phyloP scores from a whole-genome alignment of 1,139 yeast species.

The Yamadazyma diospyri region DNA sequence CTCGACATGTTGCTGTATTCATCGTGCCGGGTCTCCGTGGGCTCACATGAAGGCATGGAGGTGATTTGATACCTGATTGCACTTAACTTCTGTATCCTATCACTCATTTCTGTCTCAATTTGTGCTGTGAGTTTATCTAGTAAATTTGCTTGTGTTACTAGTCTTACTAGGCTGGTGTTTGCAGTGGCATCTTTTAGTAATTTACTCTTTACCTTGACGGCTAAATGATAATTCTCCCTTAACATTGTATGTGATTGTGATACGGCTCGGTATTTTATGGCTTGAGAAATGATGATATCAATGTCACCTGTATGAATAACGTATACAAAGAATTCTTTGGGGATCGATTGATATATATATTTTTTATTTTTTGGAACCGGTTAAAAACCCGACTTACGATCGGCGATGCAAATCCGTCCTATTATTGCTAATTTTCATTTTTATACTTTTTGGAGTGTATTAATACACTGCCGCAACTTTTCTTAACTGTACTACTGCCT shows the following conservation, averaged over 20 bases:
- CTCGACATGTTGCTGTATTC: not conserved
- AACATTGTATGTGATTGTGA: constrained; percentile 20
- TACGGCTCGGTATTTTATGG: too few species aligned
- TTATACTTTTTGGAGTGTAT: too few species aligned
- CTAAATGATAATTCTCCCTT: constrained; percentile 60
- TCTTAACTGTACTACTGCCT: too few species aligned
- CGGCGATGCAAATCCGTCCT: too few species aligned
- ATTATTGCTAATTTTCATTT: too few species aligned
- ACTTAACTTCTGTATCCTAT: not conserved
- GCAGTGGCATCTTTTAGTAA: constrained; percentile 62
- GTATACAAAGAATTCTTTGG: too few species aligned
- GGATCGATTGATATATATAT: too few species aligned
- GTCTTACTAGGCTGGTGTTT: constrained; percentile 54
- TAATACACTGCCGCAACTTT: too few species aligned
- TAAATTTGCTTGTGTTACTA: constrained; percentile 76
- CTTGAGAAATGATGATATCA: too few species aligned
- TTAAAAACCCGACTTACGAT: not conserved
- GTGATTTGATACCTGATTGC: not conserved
- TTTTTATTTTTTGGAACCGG: too few species aligned
- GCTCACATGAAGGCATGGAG: not conserved
- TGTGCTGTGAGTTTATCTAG: constrained; percentile 65
- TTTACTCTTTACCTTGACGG: constrained; percentile 65
- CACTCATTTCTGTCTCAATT: constrained; percentile 29
- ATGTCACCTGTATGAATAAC: too few species aligned
- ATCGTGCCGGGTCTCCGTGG: not conserved